These are phyloP conservation scores for Canariomyces notabilis DNA, from an alignment of 2,329 filamentous ascomycete genomes.

Conservation along the genomic window DNA sequence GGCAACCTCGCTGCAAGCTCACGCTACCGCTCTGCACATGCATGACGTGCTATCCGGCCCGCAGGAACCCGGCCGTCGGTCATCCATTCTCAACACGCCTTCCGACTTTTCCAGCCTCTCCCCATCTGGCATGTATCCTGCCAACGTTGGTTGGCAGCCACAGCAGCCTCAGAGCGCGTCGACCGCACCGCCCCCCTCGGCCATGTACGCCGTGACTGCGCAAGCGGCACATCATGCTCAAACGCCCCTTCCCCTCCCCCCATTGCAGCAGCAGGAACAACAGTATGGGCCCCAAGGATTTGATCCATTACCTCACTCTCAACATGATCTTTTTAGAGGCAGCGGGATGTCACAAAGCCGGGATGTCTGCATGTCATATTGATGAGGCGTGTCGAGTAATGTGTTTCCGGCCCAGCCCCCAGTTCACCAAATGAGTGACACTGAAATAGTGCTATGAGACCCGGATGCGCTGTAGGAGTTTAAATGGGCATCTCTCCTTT, in stretches of 20 bases:
- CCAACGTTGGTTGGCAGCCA: constrained; percentile 29
- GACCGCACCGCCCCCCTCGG: constrained; percentile 35
- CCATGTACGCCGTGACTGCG: constrained; percentile 36
- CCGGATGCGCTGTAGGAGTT: not conserved
- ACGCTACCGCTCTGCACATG: constrained; percentile 33
- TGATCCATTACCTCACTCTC: not conserved
- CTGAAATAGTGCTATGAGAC: no score
- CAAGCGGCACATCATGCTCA: not conserved
- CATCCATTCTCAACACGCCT: constrained; percentile 39
- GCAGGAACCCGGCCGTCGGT: constrained; percentile 36
- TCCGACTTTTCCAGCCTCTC: constrained; percentile 43
- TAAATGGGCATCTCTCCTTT: not conserved
- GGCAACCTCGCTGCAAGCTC: constrained; percentile 33
- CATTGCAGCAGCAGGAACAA: constrained; percentile 28
- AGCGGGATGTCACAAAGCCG: not conserved
- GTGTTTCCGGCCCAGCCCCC: no score
- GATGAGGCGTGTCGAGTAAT: no score
- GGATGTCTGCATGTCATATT: not conserved
- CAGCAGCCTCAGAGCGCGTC: constrained; percentile 28
- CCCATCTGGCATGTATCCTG: constrained; percentile 20
- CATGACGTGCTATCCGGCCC: constrained; percentile 42
- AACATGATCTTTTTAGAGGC: not conserved
- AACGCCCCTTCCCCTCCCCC: not conserved
- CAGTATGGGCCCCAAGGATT: constrained; percentile 6
- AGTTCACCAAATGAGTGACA: no score